These are phyloP conservation scores for Nothopassalora personata DNA, from an alignment of 2,329 filamentous ascomycete genomes.

Conservation along the genomic window DNA sequence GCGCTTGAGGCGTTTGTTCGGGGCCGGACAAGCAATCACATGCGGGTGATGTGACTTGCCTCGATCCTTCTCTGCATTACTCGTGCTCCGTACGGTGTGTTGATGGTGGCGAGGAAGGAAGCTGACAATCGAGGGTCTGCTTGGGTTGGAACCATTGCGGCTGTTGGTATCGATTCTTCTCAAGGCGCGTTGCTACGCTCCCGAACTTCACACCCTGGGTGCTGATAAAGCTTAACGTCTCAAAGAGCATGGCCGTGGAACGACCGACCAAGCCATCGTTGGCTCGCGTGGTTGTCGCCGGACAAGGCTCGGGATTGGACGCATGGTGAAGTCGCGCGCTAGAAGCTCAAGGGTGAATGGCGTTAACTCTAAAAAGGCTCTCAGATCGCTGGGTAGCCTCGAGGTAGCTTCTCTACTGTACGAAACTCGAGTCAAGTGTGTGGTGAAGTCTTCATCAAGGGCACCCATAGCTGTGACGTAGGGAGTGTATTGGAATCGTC, in stretches of 20 bases:
- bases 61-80: background rate
- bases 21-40: background rate
- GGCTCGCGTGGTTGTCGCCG: conserved; percentile 1
- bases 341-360: conserved; percentile 1
- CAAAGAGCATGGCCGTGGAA: conserved; percentile 4
- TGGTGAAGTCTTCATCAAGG: background rate
- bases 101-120: conserved; percentile 3
- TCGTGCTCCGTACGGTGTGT: background rate
- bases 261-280: conserved; percentile 1
- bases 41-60: background rate
- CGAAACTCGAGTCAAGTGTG: background rate
- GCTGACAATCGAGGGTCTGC: background rate
- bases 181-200: background rate
- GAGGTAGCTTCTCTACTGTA: no score
- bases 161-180: background rate
- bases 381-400: background rate
- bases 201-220: background rate
- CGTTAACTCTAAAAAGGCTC: conserved; percentile 1
- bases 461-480: background rate
- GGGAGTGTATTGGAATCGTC: background rate
- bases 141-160: conserved; percentile 2
- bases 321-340: background rate
- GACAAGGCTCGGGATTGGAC: background rate
- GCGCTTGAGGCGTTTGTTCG: background rate
- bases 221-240: background rate